phyloP scores from a whole-genome alignment of 129 eudicot genomes.

The Ambrosia artemisiifolia region DNA sequence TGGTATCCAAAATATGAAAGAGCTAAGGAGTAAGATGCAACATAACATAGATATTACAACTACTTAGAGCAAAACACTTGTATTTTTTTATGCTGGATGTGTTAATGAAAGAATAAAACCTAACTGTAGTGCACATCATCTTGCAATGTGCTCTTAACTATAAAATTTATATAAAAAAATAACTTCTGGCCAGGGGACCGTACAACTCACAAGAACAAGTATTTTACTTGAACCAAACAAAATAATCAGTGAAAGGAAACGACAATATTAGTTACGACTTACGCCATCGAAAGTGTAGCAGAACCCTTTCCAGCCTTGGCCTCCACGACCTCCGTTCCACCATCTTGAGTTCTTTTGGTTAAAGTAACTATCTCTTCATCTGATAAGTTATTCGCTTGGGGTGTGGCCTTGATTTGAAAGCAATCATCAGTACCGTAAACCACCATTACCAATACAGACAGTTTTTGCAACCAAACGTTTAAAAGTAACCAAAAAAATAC shows the following conservation, averaged over 20 bases:
- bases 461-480: neutral
- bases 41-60: neutral
- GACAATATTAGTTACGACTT: conserved; percentile 27
- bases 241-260: neutral
- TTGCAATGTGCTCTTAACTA: neutral
- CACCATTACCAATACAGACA: neutral
- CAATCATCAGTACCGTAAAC: conserved; percentile 18
- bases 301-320: too few relatives aligned
- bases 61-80: neutral
- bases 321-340: too few relatives aligned
- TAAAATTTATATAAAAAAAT: neutral
- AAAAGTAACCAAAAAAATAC: conserved; percentile 27
- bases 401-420: conserved; percentile 59
- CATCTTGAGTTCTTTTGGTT: too few relatives aligned
- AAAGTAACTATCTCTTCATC: too few relatives aligned
- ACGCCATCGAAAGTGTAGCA: too few relatives aligned
- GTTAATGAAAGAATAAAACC: neutral
- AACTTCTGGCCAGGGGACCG: neutral
- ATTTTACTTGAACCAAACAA: neutral
- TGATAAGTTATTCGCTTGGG: too few relatives aligned
- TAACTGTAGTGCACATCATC: neutral
- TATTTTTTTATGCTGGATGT: neutral
- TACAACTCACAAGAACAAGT: neutral
- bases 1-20: neutral
- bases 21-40: neutral